Conservation (phyloP, 73 alveolate species). For the Paramecium biaurelia region DNA sequence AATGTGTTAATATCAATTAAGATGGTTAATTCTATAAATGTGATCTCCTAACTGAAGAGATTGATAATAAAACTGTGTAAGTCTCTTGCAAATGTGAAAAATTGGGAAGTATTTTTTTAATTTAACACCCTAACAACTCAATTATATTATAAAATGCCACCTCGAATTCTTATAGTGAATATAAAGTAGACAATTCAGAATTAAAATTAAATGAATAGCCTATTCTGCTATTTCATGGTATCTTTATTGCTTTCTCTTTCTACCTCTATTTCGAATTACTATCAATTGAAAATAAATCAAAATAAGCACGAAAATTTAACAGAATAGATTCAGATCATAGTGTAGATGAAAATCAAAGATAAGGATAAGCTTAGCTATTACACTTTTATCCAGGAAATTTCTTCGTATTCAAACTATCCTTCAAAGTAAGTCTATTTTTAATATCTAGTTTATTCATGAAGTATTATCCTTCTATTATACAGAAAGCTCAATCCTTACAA, state of each 20-base stretch:
- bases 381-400: neutral
- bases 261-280: neutral
- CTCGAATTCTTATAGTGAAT: neutral
- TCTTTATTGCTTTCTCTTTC: neutral
- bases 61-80: neutral
- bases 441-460: neutral
- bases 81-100: neutral
- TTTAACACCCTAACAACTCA: neutral
- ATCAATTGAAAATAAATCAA: neutral
- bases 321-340: neutral
- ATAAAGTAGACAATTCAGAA: neutral
- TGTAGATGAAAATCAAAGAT: neutral
- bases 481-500: neutral
- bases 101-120: neutral
- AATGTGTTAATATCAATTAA: neutral
- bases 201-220: neutral
- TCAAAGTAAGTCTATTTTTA: neutral
- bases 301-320: neutral
- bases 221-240: neutral
- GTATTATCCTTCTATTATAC: neutral
- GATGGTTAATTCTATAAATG: neutral
- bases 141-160: neutral
- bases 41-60: neutral
- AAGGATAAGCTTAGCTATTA: neutral
- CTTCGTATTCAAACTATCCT: neutral